Evolutionary conservation across 192 early-diverging fungal species (phyloP), one percentile per base, ranked within the genome.

Genomic region (Entomortierella lignicola): DNA sequence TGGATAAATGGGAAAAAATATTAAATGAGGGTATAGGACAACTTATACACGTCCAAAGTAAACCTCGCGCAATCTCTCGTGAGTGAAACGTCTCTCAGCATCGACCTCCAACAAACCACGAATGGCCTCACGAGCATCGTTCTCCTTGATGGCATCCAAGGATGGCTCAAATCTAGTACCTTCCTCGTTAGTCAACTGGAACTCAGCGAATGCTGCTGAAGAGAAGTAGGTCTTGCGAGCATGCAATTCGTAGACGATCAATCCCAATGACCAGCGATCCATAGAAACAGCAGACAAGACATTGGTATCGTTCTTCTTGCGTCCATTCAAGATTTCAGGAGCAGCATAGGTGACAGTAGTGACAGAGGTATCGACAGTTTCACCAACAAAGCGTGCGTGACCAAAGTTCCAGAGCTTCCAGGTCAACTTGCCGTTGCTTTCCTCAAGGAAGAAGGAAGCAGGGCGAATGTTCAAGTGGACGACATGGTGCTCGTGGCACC

Each of bases 371-470:
- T 79, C 75, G 25, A 79, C 75, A 34, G 66, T 55, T 52, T 79
- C 75, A 15, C 75, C 75, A 18, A 79, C 75, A 23, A 79, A 79
- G 67, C 75, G 75, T 37, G 75, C 75, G 53, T 79, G 75, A 10
- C 75, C 75, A 66, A 79, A 79, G 75, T 79, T 79, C 75, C 75
- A 79, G 56, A 79, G 75, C 75, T 79, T 79, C 75, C 75, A 79
- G 56, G 70, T 41, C 75, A 70, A 60, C 39, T 69, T 67, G 27
- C 75, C 75, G 43, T 59, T 61, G 27, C 48, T 55, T 59, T 79
- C 75, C 31, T 65, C 75, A n/a, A 79, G 66, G 62, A 70, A 79
- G 75, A 79, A 79, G 32, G 67, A 70, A 23, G 75, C 42, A 30
- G 75, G 75, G 31, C 75, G 75, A 63, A 79, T 63, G 68, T 79